Conservation (phyloP, 1,139 yeast genomes). For the Williopsis jadinii region DNA sequence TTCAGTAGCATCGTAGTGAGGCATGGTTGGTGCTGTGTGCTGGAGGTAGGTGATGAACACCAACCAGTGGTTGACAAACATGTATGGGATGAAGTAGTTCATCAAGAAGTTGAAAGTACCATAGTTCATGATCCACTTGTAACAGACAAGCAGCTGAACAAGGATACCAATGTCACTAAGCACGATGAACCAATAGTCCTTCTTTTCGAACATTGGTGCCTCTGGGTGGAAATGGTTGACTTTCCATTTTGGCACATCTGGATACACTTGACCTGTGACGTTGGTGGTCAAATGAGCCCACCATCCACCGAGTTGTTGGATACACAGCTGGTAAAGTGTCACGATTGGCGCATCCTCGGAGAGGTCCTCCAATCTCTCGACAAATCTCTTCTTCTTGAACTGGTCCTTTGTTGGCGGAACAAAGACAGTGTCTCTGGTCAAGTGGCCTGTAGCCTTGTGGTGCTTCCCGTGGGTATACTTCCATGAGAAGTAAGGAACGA, state of each 20-base stretch:
- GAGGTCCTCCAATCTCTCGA: constrained; percentile 29
- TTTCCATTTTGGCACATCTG: constrained; percentile 28
- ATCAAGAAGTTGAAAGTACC: constrained; percentile 42
- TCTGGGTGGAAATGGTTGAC: constrained; percentile 45
- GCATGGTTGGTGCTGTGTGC: constrained; percentile 52
- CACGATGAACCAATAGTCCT: constrained; percentile 48
- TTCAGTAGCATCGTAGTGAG: constrained; percentile 49
- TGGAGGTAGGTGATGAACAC: constrained; percentile 56
- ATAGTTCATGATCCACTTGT: constrained; percentile 41
- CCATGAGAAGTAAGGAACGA: constrained; percentile 61
- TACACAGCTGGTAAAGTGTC: constrained; percentile 36
- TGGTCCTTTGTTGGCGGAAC: constrained; percentile 48
- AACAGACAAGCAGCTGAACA: constrained; percentile 33
- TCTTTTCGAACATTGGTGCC: constrained; percentile 47
- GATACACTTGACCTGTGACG: constrained; percentile 46
- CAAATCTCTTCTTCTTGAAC: constrained; percentile 30
- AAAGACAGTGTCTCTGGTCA: constrained; percentile 55
- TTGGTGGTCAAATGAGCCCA: constrained; percentile 40
- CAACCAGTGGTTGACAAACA: constrained; percentile 58
- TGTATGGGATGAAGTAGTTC: constrained; percentile 50
- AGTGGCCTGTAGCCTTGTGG: constrained; percentile 58
- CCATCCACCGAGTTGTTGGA: constrained; percentile 54
- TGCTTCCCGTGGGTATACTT: constrained; percentile 54
- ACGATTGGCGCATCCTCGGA: constrained; percentile 49
- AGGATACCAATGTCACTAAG: constrained; percentile 49